A percentile compares a stretch with the other conserved stretches of the same genome.
Evolutionary conservation across 2,329 filamentous ascomycete genomes (phyloP).

Genomic region (Westerdykella sp.): DNA sequence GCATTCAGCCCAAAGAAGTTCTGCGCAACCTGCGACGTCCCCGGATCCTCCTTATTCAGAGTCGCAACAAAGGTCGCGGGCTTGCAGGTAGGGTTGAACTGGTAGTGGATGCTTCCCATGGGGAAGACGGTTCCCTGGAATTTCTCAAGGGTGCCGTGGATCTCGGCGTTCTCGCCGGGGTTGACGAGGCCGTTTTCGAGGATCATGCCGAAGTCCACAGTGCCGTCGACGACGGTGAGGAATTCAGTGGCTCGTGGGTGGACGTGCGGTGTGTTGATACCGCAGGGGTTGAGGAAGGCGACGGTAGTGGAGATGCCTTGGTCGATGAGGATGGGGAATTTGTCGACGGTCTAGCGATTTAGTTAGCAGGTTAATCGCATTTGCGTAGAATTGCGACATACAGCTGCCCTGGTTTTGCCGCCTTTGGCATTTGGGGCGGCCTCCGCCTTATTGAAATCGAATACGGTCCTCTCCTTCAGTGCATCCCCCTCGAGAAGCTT

Average conservation of each 20-base stretch:
- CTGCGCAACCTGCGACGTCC: slow-evolving; percentile 39
- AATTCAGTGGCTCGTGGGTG: slow-evolving; percentile 47
- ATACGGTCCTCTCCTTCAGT: slow-evolving; percentile 50
- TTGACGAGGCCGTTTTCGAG: slow-evolving; percentile 42
- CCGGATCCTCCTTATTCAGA: slow-evolving; percentile 42
- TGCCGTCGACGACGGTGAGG: slow-evolving; percentile 40
- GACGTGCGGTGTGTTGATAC: slow-evolving; percentile 45
- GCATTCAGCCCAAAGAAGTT: slow-evolving; percentile 39
- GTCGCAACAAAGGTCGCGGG: slow-evolving; percentile 40
- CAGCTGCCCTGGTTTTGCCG: slow-evolving; percentile 17
- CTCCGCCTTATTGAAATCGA: slow-evolving; percentile 49
- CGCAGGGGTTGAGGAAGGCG: slow-evolving; percentile 40
- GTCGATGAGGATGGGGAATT: slow-evolving; percentile 37
- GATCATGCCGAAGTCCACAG: slow-evolving; percentile 42
- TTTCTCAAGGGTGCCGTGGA: slow-evolving; percentile 36
- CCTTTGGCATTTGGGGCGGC: slow-evolving; percentile 51
- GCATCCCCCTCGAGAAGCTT: slow-evolving; percentile 27
- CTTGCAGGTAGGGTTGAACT: slow-evolving; percentile 45
- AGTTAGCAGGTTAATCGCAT: background rate
- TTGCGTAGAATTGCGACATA: slow-evolving; percentile 5
- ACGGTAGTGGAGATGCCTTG: slow-evolving; percentile 37
- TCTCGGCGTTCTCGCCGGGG: slow-evolving; percentile 30
- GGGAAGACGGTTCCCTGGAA: slow-evolving; percentile 46
- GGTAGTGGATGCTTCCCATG: slow-evolving; percentile 43
- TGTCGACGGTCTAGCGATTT: slow-evolving; percentile 29